Evolutionary conservation across 768 basidiomycete species (phyloP), one percentile per base, ranked within the genome.

Genomic region (Cytidiella melzeri): DNA sequence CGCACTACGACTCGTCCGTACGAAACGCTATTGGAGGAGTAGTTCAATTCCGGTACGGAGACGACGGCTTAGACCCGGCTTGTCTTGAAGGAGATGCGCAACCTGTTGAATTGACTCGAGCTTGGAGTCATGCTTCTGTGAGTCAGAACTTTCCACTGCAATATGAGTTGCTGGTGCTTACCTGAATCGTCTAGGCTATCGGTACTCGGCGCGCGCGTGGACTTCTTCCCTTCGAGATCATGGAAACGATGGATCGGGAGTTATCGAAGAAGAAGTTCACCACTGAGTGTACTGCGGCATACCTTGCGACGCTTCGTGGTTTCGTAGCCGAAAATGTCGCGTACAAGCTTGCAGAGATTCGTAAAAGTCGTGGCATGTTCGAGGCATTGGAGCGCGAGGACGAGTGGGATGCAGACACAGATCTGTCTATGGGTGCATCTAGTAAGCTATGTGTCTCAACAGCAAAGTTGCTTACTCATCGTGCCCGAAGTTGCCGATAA

Each of bases 21-120:
- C 80, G 96, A 25, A 98, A 94, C 66, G 94, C 93, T 2, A 80
- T 80, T 0, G 96, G 96, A 3, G 94, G 92, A 41, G 81, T 99
- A 13, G 94, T 99, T 3, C 96, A 99, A 61, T 99, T 99, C 70
- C 75, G 77, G 25, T 99, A 96, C 57, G 96, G 96, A 26, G 94
- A 96, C 59, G 96, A 99, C 63, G 94, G 92, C 44, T 74, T 99
- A 27, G 96, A 99, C 65, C 96, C 96, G 1, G 94, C 92, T 41
- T 92, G 89, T 59, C 74, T 98, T 24, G 96, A 98, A 67, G 94
- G 93, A 30, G 96, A 97, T 57, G 89, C 90, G 7, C 87, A 89
- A 55, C 96, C 96, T 2, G 79, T 97, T 49, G 94, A 96, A 55
- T 87, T 92, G 53, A 76, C 81, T 41, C 78, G 96, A 43, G 84